Evolutionary conservation across 768 basidiomycete species (phyloP), one percentile per base, ranked within the genome.

Genomic region (Leccinum imitatum): DNA sequence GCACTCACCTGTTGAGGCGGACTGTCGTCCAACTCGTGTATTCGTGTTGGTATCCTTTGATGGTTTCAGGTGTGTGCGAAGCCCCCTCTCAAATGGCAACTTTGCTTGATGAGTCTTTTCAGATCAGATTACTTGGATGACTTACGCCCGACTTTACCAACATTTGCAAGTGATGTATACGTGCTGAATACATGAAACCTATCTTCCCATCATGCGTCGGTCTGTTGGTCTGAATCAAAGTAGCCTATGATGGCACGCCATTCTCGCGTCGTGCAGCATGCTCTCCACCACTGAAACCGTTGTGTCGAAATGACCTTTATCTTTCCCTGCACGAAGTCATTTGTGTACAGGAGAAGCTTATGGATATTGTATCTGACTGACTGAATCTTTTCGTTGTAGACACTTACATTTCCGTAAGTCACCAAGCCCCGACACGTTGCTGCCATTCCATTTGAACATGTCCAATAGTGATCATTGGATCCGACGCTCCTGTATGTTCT

Each of bases 401-500:
- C 91, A 6, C 72, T 93, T 63, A 95, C 93, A 4, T 95, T 94
- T 69, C 93, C 93, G 84, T 91, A 69, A 79, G 90, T 80, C 19
- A 17, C 23, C 59, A 9, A 30, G 31, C 39, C 6, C 57, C 59
- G 4, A 35, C 46, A 1, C 7, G 6, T 10, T 3, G 41, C 59
- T 47, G 13, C 25, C 50, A 19, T 23, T 23, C 39, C 23, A 63
- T 33, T 11, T 27, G 27, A 37, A 61, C 51, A 19, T 50, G 21
- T 27, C 39, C 47, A 0, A 61, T 23, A 93, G 89, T 10, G 95
- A 95, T 69, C 93, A 95, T 70, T 96, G 25, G 25, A 27, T 27
- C 6, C 93, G 93, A 76, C 87, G 1, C 71, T 95, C 54, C 86
- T 95, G 90, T 91, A 69, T 46, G 68, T 21, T 27, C 54, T 33